These are phyloP conservation scores for Pyrenophora teres DNA, from an alignment of 2,329 filamentous ascomycete genomes.

Conservation along the genomic window DNA sequence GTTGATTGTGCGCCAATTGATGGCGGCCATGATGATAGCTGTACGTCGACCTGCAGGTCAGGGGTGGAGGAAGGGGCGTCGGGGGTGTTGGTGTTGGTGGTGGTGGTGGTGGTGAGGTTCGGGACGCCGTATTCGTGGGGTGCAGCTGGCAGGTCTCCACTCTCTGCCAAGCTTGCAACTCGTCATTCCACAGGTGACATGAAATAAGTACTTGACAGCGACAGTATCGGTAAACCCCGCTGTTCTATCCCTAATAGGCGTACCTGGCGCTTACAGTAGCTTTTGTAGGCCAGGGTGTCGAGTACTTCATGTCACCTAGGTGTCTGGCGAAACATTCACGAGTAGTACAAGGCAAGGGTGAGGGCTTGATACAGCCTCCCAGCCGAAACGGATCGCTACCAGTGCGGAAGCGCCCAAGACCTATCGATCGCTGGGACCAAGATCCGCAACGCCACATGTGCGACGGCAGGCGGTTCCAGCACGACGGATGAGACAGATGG, in stretches of 20 bases:
- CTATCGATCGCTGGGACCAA: conserved; percentile 28
- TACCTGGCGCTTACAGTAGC: too few species aligned
- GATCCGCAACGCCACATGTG: conserved; percentile 28
- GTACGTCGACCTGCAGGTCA: neutral
- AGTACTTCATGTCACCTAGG: too few species aligned
- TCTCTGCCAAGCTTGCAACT: conserved; percentile 33
- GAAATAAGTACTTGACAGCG: too few species aligned
- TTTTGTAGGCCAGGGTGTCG: too few species aligned
- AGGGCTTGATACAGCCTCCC: conserved; percentile 29
- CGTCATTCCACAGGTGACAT: too few species aligned
- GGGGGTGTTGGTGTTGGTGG: conserved; percentile 20
- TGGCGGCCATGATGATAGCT: conserved; percentile 48
- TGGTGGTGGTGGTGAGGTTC: conserved; percentile 28
- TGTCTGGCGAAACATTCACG: conserved; percentile 24
- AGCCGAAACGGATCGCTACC: conserved; percentile 31
- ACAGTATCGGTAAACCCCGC: too few species aligned
- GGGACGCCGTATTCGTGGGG: conserved; percentile 31
- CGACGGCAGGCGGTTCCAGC: conserved; percentile 10
- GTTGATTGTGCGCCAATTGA: conserved; percentile 87
- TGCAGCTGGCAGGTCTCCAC: conserved; percentile 35
- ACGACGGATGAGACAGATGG: neutral
- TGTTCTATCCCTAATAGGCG: too few species aligned
- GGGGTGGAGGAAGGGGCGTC: conserved; percentile 5
- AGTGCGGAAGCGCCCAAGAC: conserved; percentile 7
- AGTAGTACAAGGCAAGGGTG: conserved; percentile 46